Evolutionary conservation across 805 yeast genomes (phyloP), one percentile per base, ranked within the genome.

Genomic region (Phaffomyces opuntiae): DNA sequence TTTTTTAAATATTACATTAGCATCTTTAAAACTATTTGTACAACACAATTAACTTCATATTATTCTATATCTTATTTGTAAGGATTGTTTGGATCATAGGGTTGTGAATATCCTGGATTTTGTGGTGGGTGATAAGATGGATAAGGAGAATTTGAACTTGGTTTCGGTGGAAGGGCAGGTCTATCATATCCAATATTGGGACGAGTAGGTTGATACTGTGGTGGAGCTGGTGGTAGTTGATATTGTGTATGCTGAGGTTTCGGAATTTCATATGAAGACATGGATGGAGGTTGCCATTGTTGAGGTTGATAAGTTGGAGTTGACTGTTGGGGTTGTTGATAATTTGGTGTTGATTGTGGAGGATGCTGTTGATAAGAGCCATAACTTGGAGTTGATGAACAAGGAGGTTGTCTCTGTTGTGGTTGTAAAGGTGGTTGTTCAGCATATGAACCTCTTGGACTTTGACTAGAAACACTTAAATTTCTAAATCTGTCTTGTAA

Each of bases 11-110:
- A 21, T 21, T 21, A 21, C 24, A 3, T 21, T 21, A 21, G 24
- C 24, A 21, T 21, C 7, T 21, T 21, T 6, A 21, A 21, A 21
- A 21, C 5, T 21, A 21, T 21, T 21, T 21, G 24, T 21, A 17
- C 9, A 21, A 21, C 24, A 21, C 13, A 12, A 14, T 29, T 16
- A 26, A 25, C 17, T 29, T 14, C 5, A 21, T 6, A 21, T 21
- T 6, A 4, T 21, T 21, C 24, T 21, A 21, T 21, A 21, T 6
- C 14, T 36, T 33, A 45, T 29, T 29, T 33, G 42, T 47, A 50
- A 16, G 49, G 53, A 40, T 48, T 46, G 24, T 44, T 45, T 17
- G 63, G 63, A 41, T 59, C 63, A 32, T 59, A 57, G 3, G 63
- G 59, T 26, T 49, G 51, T 0, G 58, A 44, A 34, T 54, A 55